Evolutionary conservation across 2,329 filamentous ascomycete species (phyloP).

Genomic region (Whalleya microplaca): DNA sequence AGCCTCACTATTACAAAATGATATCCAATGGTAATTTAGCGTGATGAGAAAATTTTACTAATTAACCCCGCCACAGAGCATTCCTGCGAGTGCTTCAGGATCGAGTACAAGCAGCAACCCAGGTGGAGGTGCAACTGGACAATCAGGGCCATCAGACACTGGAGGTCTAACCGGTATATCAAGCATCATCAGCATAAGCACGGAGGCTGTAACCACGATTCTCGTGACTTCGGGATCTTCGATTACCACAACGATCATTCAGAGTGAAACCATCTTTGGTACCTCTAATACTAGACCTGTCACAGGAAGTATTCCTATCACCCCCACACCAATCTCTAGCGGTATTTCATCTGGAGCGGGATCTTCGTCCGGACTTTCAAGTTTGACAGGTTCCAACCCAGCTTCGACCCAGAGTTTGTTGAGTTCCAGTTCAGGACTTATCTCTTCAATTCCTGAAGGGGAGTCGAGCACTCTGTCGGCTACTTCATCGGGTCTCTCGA

Average conservation of each 20-base stretch:
- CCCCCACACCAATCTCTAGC: conserved; percentile 7
- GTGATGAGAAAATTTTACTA: neutral
- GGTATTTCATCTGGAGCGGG: conserved; percentile 6
- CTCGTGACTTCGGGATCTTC: conserved; percentile 22
- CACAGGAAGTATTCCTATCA: conserved; percentile 22
- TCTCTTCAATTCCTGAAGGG: conserved; percentile 6
- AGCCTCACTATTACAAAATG: neutral
- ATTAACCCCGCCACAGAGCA: conserved; percentile 8
- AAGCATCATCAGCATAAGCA: conserved; percentile 9
- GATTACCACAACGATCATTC: conserved; percentile 25
- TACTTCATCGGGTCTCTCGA: conserved; percentile 2
- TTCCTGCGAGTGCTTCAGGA: neutral
- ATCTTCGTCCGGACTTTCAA: neutral
- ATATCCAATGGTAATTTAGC: neutral
- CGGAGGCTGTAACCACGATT: conserved; percentile 19
- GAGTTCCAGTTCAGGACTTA: conserved; percentile 4
- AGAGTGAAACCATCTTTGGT: conserved; percentile 23
- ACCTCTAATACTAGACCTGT: conserved; percentile 28
- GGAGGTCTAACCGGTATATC: conserved; percentile 3
- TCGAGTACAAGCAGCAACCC: neutral
- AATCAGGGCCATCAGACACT: conserved; percentile 6
- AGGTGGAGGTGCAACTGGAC: conserved; percentile 2
- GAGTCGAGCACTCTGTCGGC: conserved; percentile 8
- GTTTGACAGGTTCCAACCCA: conserved; percentile 1
- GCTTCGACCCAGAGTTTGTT: conserved; percentile 11